Base-by-base conservation (phyloP, 306 rosid genomes). In the Quercus glauca region DNA sequence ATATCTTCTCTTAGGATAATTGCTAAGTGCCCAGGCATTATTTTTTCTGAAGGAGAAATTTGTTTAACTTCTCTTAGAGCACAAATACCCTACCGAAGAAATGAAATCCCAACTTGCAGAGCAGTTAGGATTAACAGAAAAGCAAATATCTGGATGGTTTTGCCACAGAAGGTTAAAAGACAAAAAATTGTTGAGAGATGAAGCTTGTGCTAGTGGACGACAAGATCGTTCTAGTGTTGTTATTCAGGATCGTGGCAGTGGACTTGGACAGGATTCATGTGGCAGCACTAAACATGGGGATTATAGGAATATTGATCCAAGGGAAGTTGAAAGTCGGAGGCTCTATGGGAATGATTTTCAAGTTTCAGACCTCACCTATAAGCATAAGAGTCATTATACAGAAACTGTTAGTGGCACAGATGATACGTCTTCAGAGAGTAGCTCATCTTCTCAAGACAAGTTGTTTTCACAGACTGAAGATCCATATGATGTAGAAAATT, bases 141-240 rank as follows among this genome's bases (percentile, higher is more conserved):
- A 95, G 83, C 99, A 95, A 88, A 82, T 95, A 70, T 93, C 99
- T 79, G 99, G 99, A 81, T 95, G 99, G 99, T 93, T 95, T 88
- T 95, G 99, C 88, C 99, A 95, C 88, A 90, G 99, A 87, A 85
- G 99, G 82, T 86, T 95, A 82, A 95, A 95, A 80, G 99, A 95
- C 82, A 95, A 93, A 87, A 86, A 90, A 84, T 74, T 87, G 86
- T 77, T 70, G 73, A 85, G 81, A 77, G 93, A 87, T 63, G 99
- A 93, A 78, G 81, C 89, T 5, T 72, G 35, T 79, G 85, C 87
- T 56, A 95, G 86, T 81, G 95, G 91, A 63, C 92, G 99, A 25
- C 99, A 89, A 80, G 99, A 95, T 87, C 98, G 91, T 81, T 90
- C 97, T 53, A 93, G 98, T 15, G 94, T 91, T 31, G 94, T 93